Base-by-base conservation (phyloP, 805 yeast species). In the Yarrowia sp. region DNA sequence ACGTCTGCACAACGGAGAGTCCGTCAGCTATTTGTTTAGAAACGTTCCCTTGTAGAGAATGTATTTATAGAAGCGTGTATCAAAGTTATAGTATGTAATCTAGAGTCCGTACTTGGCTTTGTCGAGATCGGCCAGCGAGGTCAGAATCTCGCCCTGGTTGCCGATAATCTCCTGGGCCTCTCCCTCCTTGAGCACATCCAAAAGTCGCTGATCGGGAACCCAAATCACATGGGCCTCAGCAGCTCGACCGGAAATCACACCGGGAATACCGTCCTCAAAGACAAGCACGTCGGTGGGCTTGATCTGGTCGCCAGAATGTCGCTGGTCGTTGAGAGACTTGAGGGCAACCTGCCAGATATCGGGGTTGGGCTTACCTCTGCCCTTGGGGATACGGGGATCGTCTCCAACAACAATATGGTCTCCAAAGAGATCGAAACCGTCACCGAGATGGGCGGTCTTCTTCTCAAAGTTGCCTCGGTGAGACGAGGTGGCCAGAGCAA, bases 191-290 rank as follows among this genome's bases (percentile, higher is more conserved):
- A 89, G 75, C 8, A 83, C 82, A 17, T 79, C 77, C 38, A 83
- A 71, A 0, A 96, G 96, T 66, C 89, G 84, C 31, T 81, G 81
- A 75, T 93, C 93, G 9, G 99, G 98, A 13, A 92, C 88, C 99
- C 98, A 95, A 55, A 93, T 82, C n/a, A 93, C 97, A 64, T 81
- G 81, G 13, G 90, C 89, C 10, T 92, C 92, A 39, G 97, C 91
- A 15, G 89, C 86, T 65, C 82, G 83, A 13, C 96, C 99, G 3
- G 97, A 87, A 15, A 79, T 72, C 22, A 93, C 93, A 2, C 99
- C 99, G 0, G 97, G 92, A 48, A 92, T 79, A 2, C 97, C 98
- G 76, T 95, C 99, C 78, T 95, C 99, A 75, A 95, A 95, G 1
- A 95, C 88, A 36, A 95, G 75, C 71, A 96, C 89, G 71, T 95